A percentile compares a stretch with the other conserved stretches of the same genome.
These are phyloP conservation scores for Euphrasia arctica DNA, from an alignment of 305 asterid species.

Conservation along the genomic window DNA sequence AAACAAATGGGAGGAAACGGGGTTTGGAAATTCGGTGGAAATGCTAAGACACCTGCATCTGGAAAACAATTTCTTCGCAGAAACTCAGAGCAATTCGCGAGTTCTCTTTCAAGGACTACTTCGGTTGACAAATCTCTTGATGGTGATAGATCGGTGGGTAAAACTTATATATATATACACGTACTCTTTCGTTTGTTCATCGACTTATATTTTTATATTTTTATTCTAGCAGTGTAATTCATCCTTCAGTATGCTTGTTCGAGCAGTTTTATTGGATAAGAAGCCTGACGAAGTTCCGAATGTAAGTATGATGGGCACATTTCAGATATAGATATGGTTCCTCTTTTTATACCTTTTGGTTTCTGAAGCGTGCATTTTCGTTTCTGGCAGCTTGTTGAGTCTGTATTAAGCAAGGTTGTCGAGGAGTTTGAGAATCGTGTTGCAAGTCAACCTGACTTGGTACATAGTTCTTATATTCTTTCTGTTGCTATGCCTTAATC, in stretches of 20 bases:
- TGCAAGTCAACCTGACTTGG: conserved; percentile 63
- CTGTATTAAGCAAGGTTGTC: conserved; percentile 71
- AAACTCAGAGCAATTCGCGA: conserved; percentile 71
- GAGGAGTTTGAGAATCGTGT: conserved; percentile 83
- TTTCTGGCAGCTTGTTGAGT: conserved; percentile 65
- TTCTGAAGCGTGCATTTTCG: conserved; percentile 20
- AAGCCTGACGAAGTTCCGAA: conserved; percentile 92
- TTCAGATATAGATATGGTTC: background rate
- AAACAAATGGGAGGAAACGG: conserved; percentile 75
- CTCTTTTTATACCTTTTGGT: background rate
- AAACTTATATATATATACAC: conserved; percentile 4
- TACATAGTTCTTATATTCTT: conserved; percentile 27
- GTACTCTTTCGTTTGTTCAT: too few species aligned
- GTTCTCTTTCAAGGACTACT: conserved; percentile 51
- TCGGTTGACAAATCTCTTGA: conserved; percentile 42
- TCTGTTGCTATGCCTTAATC: background rate
- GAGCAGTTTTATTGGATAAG: conserved; percentile 70
- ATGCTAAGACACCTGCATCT: conserved; percentile 45
- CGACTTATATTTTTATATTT: background rate
- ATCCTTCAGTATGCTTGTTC: conserved; percentile 82
- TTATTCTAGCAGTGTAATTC: conserved; percentile 55
- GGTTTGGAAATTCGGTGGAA: conserved; percentile 86
- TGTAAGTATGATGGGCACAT: conserved; percentile 38
- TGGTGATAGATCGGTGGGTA: conserved; percentile 31
- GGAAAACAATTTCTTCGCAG: conserved; percentile 67